Evolutionary conservation across 257 asterid species (phyloP).

Genomic region (Capsicum rhomboideum): DNA sequence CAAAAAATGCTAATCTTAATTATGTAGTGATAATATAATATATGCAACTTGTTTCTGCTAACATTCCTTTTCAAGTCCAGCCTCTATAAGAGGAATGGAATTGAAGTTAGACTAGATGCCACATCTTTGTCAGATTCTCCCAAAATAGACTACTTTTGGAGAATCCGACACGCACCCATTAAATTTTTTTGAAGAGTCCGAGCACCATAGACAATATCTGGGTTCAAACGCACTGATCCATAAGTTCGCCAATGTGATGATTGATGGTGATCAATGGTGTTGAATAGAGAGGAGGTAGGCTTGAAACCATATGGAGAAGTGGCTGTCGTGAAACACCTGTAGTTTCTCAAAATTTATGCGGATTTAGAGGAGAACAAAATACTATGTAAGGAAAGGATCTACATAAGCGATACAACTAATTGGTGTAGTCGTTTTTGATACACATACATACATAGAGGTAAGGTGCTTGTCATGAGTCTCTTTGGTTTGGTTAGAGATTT

Average conservation of each 20-base stretch:
- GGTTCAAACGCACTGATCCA: neutral
- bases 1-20: neutral
- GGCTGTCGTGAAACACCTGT: neutral
- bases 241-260: neutral
- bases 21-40: neutral
- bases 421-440: neutral
- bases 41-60: neutral
- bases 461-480: neutral
- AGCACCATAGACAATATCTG: neutral
- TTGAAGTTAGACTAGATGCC: neutral
- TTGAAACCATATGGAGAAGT: neutral
- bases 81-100: neutral
- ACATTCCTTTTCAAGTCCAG: neutral
- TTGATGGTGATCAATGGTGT: neutral
- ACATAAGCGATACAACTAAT: neutral
- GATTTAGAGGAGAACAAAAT: neutral
- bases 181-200: no score
- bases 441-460: neutral
- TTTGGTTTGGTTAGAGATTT: neutral
- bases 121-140: no score
- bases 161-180: no score
- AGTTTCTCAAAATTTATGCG: neutral
- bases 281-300: neutral
- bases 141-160: no score
- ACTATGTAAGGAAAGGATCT: neutral